Evolutionary conservation across 225 moss, liverwort and hornwort genomes (phyloP).

Genomic region (Rhytidiadelphus loreus): DNA sequence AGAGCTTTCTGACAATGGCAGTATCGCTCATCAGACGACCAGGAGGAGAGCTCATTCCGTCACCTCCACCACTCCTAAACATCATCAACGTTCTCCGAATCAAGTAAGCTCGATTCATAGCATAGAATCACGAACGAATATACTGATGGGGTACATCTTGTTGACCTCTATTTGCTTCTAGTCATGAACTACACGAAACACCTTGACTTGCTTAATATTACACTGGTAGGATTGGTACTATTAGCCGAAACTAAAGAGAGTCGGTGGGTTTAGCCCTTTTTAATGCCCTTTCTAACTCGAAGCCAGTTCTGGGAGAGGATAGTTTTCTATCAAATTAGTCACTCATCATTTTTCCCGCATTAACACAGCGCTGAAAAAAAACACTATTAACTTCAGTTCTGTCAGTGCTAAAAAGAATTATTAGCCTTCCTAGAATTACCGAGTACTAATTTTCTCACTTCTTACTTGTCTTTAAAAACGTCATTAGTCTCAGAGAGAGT

Average conservation of each 20-base stretch:
- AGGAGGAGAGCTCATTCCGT: not conserved
- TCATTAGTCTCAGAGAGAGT: not conserved
- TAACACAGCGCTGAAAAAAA: not conserved
- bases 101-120: not conserved
- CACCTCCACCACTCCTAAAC: not conserved
- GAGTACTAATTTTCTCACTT: not conserved
- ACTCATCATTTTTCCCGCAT: not conserved
- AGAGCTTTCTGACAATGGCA: slow-evolving; percentile 30
- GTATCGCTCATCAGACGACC: slow-evolving; percentile 16
- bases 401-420: not conserved
- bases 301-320: not conserved
- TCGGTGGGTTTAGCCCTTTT: not conserved
- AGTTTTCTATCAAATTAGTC: not conserved
- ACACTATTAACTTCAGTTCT: not conserved
- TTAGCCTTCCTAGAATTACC: not conserved
- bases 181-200: not conserved
- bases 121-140: not conserved
- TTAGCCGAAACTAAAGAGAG: not conserved
- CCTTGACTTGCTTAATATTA: not conserved
- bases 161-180: not conserved
- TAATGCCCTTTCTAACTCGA: not conserved
- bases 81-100: not conserved
- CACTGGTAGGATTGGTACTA: not conserved
- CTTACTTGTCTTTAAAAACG: not conserved
- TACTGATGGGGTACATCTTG: not conserved